Base-by-base conservation (phyloP, 305 asterid genomes). In the Solanum hybrid region DNA sequence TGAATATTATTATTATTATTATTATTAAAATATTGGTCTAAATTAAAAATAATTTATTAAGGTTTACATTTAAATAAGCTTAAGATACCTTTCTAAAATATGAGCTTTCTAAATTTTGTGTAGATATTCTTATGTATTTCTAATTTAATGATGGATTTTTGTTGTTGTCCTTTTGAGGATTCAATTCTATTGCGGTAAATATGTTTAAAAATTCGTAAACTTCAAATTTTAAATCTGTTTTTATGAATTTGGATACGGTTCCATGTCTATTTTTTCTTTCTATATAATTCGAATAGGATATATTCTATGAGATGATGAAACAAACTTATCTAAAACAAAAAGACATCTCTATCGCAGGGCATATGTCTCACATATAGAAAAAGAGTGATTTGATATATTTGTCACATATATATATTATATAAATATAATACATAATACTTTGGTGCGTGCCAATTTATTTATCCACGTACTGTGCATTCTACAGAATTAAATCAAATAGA, bases 371-470 rank as follows among this genome's bases (percentile, higher is more conserved):
- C 40, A 46, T 84, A 84, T 26, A 29, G 20, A 31, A 84, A 51
- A 84, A 84, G 73, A 84, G 36, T 84, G 87, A 84, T 31, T 84
- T 84, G 75, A 84, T 84, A 51, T 31, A 84, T 84, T 84, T 84
- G 73, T 84, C 87, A 84, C 73, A 51, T 46, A 46, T 42, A 42
- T 13, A n/a, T n/a, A n/a, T n/a, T 13, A 46, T 46, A 16, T 79
- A 38, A 3, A 38, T 38, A 38, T 38, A 38, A 38, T 38, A 38
- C 3, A 38, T 38, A 38, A n/a, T 82, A 27, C 10, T 27, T 42
- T 42, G 20, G 27, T 17, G 6, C 9, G 71, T 51, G 75, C 31
- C 72, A 84, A 46, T 31, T 46, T 84, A 10, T 51, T 51, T 42
- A 29, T 84, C 87, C 29, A 46, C 87, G 37, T 56, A 31, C 87